Conservation (phyloP, 176 grass and related monocot species). For the Juncus effusus region DNA sequence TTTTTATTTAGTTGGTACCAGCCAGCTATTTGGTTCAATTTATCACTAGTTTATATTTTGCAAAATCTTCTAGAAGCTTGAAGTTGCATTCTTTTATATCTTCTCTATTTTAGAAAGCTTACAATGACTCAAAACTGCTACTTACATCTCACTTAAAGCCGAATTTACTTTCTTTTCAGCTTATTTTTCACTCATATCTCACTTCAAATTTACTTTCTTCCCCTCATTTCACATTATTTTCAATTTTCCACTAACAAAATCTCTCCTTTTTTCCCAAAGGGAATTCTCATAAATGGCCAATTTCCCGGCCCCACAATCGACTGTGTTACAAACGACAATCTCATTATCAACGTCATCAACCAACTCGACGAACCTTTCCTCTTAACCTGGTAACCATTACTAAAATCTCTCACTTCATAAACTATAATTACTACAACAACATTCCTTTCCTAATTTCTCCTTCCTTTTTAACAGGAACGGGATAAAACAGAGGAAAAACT, state of each 20-base stretch:
- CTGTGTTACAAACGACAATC: constrained; percentile 92
- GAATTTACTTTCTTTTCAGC: too few relatives aligned
- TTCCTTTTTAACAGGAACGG: constrained; percentile 55
- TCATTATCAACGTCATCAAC: constrained; percentile 69
- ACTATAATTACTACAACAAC: constrained; percentile 1
- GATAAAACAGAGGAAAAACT: constrained; percentile 91
- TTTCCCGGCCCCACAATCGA: constrained; percentile 83
- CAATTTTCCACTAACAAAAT: neutral
- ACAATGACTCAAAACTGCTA: too few relatives aligned
- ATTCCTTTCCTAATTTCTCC: neutral
- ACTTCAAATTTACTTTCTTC: too few relatives aligned
- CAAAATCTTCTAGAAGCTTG: neutral
- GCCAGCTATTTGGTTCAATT: neutral
- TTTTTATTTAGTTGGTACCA: neutral
- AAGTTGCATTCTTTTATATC: neutral
- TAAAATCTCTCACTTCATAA: constrained; percentile 5
- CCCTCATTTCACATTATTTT: neutral
- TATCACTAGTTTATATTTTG: neutral
- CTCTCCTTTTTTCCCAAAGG: constrained; percentile 30
- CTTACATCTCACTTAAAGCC: too few relatives aligned
- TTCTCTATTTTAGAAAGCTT: neutral
- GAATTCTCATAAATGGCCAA: constrained; percentile 88
- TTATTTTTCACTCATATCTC: too few relatives aligned
- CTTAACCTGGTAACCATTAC: constrained; percentile 50
- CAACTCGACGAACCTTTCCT: constrained; percentile 84